Evolutionary conservation across 2,329 filamentous ascomycete genomes (phyloP), one percentile per base, ranked within the genome.

Genomic region (Hysterium pulicare): DNA sequence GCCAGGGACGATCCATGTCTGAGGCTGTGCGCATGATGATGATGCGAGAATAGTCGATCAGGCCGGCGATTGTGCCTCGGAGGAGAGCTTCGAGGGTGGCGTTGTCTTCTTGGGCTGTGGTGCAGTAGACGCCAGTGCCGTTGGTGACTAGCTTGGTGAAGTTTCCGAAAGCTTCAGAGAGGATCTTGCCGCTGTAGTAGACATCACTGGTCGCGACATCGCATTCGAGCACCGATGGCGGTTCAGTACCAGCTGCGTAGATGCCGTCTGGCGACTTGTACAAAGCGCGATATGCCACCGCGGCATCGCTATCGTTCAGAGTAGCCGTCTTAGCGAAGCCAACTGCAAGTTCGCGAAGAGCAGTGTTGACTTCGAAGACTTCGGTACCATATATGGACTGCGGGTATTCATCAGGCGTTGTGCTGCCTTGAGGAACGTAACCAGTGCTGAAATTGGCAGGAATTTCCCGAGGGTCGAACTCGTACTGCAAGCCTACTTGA

Each of bases 401-500:
- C 1, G 68, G 68, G 47, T 70, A 71, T 32, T 64, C 52, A 33
- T 73, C 63, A 0, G 84, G 81, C 5, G 59, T 51, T 19, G 71
- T 61, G 17, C 75, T 71, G 13, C 83, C 85, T 54, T 80, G 82
- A 1, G 83, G 77, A 22, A 89, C 72, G 60, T 89, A 89, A 4
- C 84, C 84, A 0, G 83, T 85, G 1, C 75, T 69, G 66, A 76
- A 87, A 61, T 82, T 82, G 2, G 59, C 57, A 0, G 84, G 82
- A 24, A 87, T 77, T 47, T 87, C 84, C 24, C 85, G 77, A 1
- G 78, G 69, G 53, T 89, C 85, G 47, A 90, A 79, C 63, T 90
- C 86, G 50, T 88, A 86, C 62, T 90, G 85, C 40, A 89, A 70
- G 0, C 82, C 84, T 2, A 88, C 84, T 58, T 90, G 86, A 4